These are phyloP conservation scores for Graphiopsis chlorocephala DNA, from an alignment of 2,329 filamentous ascomycete genomes.

Conservation along the genomic window DNA sequence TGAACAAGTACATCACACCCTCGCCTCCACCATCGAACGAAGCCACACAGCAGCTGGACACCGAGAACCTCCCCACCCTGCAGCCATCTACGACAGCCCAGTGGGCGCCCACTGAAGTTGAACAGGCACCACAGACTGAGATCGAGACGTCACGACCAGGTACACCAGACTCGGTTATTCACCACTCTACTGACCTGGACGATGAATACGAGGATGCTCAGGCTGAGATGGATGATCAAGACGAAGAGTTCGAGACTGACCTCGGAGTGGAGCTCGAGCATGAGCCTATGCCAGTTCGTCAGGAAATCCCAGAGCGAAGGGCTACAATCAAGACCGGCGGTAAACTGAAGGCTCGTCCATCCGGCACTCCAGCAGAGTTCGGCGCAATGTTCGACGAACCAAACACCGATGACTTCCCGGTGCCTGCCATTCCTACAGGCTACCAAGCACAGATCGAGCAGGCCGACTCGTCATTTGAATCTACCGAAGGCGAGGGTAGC, in stretches of 20 bases:
- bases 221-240: conserved; percentile 5
- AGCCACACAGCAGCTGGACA: conserved; percentile 23
- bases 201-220: conserved; percentile 15
- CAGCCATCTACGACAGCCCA: conserved; percentile 22
- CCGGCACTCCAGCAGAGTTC: conserved; percentile 80
- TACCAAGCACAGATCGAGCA: conserved; percentile 27
- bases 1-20: conserved; percentile 54
- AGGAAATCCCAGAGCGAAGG: conserved; percentile 68
- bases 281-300: conserved; percentile 11
- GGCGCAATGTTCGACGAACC: conserved; percentile 75
- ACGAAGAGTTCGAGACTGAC: conserved; percentile 15
- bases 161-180: conserved; percentile 90
- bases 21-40: conserved; percentile 39
- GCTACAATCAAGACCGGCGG: conserved; percentile 87
- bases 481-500: conserved; percentile 26
- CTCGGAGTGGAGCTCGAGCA: conserved; percentile 4
- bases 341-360: conserved; percentile 83
- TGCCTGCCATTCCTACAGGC: conserved; percentile 32
- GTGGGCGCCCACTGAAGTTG: conserved; percentile 15
- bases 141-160: conserved; percentile 38
- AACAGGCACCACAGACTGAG: conserved; percentile 20
- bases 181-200: conserved; percentile 47
- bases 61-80: conserved; percentile 22
- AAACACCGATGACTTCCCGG: conserved; percentile 66
- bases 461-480: conserved; percentile 22